Conservation (phyloP, 1,284 basidiomycete species). For the Golubevia pallescens region DNA sequence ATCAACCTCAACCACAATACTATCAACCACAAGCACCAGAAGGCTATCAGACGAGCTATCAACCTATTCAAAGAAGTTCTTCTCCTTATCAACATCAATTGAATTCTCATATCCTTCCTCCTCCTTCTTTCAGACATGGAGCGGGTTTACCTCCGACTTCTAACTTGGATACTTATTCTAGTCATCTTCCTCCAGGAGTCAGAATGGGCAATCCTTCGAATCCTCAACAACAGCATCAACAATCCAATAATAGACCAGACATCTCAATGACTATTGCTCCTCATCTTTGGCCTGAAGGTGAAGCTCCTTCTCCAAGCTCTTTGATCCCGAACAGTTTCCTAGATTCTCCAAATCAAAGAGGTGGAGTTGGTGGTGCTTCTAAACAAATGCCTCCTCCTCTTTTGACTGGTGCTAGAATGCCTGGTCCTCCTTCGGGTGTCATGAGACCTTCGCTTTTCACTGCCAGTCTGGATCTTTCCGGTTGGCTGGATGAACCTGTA, state of each 20-base stretch:
- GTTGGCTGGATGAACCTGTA: constrained; percentile 60
- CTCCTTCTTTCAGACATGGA: not conserved
- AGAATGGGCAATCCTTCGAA: too few species aligned
- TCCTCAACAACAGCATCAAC: not conserved
- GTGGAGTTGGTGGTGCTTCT: not conserved
- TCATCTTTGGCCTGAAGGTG: not conserved
- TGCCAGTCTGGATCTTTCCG: constrained; percentile 35
- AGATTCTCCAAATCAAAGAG: not conserved
- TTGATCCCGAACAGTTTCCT: constrained; percentile 6
- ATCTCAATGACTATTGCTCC: not conserved
- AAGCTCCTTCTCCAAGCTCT: constrained; percentile 1
- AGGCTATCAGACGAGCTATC: constrained; percentile 31
- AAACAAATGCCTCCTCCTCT: constrained; percentile 13
- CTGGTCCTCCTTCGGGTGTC: constrained; percentile 5
- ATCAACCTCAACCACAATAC: not conserved
- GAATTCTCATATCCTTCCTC: not conserved
- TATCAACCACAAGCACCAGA: constrained; percentile 11
- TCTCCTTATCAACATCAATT: constrained; percentile 10
- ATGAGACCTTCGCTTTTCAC: constrained; percentile 17
- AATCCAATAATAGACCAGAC: not conserved
- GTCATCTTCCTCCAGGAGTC: too few species aligned
- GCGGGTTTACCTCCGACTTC: constrained; percentile 1
- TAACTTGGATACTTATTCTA: constrained; percentile 2
- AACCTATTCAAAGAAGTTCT: constrained; percentile 1
- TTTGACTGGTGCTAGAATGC: constrained; percentile 17